phyloP scores from a whole-genome alignment of 208 protist species.

The Acanthamoeba culbertsoni region DNA sequence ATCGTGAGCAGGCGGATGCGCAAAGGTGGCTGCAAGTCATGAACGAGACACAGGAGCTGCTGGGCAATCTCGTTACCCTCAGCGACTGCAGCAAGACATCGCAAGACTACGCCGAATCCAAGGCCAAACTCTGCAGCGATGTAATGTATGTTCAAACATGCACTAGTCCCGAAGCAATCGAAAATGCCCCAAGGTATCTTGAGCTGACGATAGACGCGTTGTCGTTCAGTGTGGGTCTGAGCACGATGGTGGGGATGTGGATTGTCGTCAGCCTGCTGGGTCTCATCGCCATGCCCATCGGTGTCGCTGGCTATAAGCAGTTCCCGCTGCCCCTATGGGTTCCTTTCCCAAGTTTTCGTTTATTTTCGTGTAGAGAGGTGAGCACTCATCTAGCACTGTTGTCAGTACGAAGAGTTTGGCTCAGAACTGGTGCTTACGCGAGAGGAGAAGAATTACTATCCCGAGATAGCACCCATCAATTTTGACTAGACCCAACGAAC shows the following conservation, averaged over 20 bases:
- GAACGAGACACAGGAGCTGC: neutral
- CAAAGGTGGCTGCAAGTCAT: neutral
- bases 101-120: neutral
- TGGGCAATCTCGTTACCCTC: neutral
- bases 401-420: constrained; percentile 25
- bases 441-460: constrained; percentile 43
- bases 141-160: neutral
- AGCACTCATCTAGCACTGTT: neutral
- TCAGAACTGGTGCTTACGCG: constrained; percentile 37
- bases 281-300: constrained; percentile 1
- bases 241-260: constrained; percentile 31
- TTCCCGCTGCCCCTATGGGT: constrained; percentile 1
- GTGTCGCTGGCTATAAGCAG: neutral
- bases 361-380: neutral
- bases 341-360: neutral
- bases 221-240: constrained; percentile 39
- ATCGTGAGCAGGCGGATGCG: neutral
- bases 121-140: constrained; percentile 18
- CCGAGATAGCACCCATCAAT: neutral
- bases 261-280: constrained; percentile 21
- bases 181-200: neutral
- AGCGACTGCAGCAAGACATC: neutral
- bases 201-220: too few species aligned
- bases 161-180: neutral
- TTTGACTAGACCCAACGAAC: neutral